Percentiles rank a stretch among this genome's conserved stretches.
Evolutionary conservation across 495 filamentous ascomycete species (phyloP).

Genomic region (Aspergillus carlsbadensis): DNA sequence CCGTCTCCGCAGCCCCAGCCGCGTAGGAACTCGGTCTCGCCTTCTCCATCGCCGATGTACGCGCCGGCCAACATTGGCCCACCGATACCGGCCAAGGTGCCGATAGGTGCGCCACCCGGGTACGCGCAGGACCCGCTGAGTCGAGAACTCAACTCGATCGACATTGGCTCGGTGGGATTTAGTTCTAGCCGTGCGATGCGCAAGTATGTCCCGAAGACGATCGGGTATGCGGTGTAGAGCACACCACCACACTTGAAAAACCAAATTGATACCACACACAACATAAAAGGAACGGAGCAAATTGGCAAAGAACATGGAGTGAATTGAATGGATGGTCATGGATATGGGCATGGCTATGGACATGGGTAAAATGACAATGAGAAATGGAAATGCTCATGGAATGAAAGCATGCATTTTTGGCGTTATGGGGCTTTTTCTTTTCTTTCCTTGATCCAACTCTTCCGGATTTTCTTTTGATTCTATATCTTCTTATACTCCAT

Average conservation of each 20-base stretch:
- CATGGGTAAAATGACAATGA: background rate
- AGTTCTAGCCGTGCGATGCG: conserved; percentile 26
- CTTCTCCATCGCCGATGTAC: conserved; percentile 34
- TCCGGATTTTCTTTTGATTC: background rate
- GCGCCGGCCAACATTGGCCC: conserved; percentile 45
- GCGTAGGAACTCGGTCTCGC: conserved; percentile 26
- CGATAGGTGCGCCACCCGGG: conserved; percentile 45
- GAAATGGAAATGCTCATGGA: background rate
- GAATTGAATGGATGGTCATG: background rate
- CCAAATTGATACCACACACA: background rate
- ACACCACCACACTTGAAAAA: background rate
- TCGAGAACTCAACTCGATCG: conserved; percentile 78
- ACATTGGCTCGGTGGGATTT: conserved; percentile 61
- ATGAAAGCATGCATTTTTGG: background rate
- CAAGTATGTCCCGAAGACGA: conserved; percentile 22
- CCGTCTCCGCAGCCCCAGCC: conserved; percentile 10
- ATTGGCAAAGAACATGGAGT: background rate
- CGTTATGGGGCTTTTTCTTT: background rate
- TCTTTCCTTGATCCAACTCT: background rate
- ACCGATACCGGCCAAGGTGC: conserved; percentile 75
- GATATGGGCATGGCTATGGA: background rate
- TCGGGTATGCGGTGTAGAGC: conserved; percentile 32
- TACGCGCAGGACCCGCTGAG: conserved; percentile 60
- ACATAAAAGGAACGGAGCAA: background rate
- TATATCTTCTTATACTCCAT: background rate